These are phyloP conservation scores for Salmacisia buchloeana DNA, from an alignment of 1,284 basidiomycete genomes.

Conservation along the genomic window DNA sequence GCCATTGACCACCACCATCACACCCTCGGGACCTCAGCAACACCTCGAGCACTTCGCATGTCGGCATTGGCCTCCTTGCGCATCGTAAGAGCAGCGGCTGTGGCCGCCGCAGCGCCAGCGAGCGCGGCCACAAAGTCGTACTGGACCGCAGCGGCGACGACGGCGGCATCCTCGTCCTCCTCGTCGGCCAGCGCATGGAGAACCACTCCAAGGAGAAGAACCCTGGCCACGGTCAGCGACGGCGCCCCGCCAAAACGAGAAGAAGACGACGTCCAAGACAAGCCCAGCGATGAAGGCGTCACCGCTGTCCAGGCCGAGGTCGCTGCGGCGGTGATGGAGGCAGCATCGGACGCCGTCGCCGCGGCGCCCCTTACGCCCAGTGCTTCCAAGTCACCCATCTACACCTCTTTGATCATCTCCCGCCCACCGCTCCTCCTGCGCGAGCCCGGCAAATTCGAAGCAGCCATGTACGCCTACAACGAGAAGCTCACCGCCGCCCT, in stretches of 20 bases:
- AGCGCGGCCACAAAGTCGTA: not conserved
- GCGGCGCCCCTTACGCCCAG: not conserved
- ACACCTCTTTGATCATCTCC: conserved; percentile 66
- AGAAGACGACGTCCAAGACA: not conserved
- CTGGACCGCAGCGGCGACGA: not conserved
- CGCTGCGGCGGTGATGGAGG: not conserved
- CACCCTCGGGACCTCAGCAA: not conserved
- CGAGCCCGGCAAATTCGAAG: conserved; percentile 70
- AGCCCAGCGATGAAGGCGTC: not conserved
- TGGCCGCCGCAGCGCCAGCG: not conserved
- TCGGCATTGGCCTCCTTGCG: not conserved
- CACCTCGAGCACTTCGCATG: not conserved
- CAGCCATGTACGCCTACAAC: conserved; percentile 81
- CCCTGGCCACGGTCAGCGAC: not conserved
- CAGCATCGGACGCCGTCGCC: not conserved
- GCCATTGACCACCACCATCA: not conserved
- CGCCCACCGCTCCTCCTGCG: conserved; percentile 76
- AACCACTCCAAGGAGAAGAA: not conserved
- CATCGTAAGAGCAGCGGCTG: too few species aligned
- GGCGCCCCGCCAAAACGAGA: not conserved
- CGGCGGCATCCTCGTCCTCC: not conserved
- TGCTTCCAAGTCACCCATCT: conserved; percentile 28
- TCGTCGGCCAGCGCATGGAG: not conserved
- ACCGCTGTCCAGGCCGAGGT: not conserved
- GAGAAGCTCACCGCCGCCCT: conserved; percentile 73